Evolutionary conservation across 2,329 filamentous ascomycete species (phyloP).

Genomic region (Tympanopsis confertula): DNA sequence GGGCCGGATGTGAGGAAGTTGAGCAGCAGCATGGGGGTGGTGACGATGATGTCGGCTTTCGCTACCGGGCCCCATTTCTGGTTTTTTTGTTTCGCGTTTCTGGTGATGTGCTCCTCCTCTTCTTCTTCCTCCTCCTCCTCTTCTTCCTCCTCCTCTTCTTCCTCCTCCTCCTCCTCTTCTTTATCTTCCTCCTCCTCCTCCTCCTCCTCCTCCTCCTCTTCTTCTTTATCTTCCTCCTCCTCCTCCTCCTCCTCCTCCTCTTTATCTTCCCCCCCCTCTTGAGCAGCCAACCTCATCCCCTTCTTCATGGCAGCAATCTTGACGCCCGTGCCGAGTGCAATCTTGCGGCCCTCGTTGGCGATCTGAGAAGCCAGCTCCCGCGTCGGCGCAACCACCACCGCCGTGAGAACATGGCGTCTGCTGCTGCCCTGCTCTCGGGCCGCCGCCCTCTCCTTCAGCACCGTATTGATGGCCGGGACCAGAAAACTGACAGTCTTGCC

Average conservation of each 20-base stretch:
- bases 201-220: conserved; percentile 15
- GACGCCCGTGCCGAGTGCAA: conserved; percentile 65
- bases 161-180: conserved; percentile 15
- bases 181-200: conserved; percentile 25
- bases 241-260: conserved; percentile 1
- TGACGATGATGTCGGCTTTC: conserved; percentile 69
- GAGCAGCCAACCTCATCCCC: conserved; percentile 58
- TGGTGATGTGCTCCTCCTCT: conserved; percentile 8
- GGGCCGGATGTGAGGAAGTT: conserved; percentile 51
- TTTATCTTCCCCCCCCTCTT: conserved; percentile 21
- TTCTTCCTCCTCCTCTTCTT: conserved; percentile 12
- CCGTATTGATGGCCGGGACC: conserved; percentile 71
- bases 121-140: conserved; percentile 10
- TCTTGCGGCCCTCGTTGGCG: conserved; percentile 73
- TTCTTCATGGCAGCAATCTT: conserved; percentile 76
- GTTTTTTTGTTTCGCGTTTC: conserved; percentile 14
- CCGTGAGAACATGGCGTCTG: conserved; percentile 43
- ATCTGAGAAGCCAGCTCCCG: conserved; percentile 71
- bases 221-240: conserved; percentile 10
- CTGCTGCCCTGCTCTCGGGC: conserved; percentile 18
- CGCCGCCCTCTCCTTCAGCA: conserved; percentile 44
- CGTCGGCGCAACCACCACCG: conserved; percentile 66
- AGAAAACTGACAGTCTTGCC: conserved; percentile 92
- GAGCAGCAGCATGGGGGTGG: conserved; percentile 67
- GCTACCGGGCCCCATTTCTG: conserved; percentile 35